phyloP scores from a whole-genome alignment of 495 filamentous ascomycete species.

The Penicillium paradoxum region DNA sequence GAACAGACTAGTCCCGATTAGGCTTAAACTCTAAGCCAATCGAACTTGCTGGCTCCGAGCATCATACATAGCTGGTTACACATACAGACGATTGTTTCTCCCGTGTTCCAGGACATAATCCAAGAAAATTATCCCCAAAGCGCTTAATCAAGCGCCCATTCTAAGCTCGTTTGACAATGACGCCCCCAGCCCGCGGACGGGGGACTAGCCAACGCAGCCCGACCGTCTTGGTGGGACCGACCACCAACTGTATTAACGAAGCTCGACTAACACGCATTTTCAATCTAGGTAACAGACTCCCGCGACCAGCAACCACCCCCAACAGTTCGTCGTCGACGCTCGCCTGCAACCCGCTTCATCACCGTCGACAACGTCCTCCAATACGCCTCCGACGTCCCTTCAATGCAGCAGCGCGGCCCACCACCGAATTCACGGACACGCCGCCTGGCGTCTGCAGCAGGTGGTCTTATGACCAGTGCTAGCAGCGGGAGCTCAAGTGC shows the following conservation, averaged over 20 bases:
- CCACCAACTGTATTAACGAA: background rate
- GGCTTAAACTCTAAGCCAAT: conserved; percentile 1
- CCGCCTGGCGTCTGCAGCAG: conserved; percentile 38
- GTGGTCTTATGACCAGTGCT: conserved; percentile 26
- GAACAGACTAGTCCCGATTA: background rate
- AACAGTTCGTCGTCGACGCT: conserved; percentile 34
- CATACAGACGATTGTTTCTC: background rate
- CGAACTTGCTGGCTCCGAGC: conserved; percentile 8
- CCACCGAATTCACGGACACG: conserved; percentile 53
- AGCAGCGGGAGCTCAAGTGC: conserved; percentile 15
- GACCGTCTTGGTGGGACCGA: conserved; percentile 47
- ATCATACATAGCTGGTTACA: conserved; percentile 2
- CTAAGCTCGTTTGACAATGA: conserved; percentile 19
- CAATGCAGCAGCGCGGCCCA: conserved; percentile 79
- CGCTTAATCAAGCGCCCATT: background rate
- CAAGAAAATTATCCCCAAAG: background rate
- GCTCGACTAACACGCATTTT: conserved; percentile 8
- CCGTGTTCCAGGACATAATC: too few species aligned
- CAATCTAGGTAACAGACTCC: conserved; percentile 53
- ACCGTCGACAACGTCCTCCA: conserved; percentile 95
- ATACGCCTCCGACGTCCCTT: conserved; percentile 91
- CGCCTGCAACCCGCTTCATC: conserved; percentile 69
- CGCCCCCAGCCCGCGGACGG: conserved; percentile 33
- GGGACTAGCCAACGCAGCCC: conserved; percentile 48
- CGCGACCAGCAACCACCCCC: conserved; percentile 44